These are phyloP conservation scores for Pseudogymnoascus destructans DNA, from an alignment of 2,329 filamentous ascomycete genomes.

Conservation along the genomic window DNA sequence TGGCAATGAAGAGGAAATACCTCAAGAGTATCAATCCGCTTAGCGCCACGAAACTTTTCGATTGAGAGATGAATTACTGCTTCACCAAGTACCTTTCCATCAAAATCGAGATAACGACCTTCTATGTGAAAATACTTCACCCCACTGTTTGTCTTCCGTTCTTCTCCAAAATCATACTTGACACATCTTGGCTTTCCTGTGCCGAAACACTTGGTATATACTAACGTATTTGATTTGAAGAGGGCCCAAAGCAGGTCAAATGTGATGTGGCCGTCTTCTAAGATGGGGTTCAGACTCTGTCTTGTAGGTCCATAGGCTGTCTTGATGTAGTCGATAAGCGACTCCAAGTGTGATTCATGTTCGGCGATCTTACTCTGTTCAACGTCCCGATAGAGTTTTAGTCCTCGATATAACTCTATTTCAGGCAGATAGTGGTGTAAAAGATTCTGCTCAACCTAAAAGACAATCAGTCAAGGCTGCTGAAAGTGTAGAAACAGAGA, in stretches of 20 bases:
- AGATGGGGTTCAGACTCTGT: not conserved
- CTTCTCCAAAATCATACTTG: constrained; percentile 10
- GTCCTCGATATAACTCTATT: constrained; percentile 10
- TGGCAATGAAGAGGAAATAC: constrained; percentile 26
- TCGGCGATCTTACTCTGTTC: not conserved
- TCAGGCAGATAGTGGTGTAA: constrained; percentile 14
- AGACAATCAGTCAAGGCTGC: constrained; percentile 8
- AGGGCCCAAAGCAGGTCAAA: constrained; percentile 11
- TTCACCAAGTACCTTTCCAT: constrained; percentile 22
- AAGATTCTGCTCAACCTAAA: constrained; percentile 14
- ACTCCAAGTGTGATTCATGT: constrained; percentile 15
- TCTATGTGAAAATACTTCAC: constrained; percentile 12
- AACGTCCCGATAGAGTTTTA: not conserved
- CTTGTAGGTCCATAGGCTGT: not conserved
- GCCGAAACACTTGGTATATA: constrained; percentile 8
- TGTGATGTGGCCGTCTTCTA: constrained; percentile 8
- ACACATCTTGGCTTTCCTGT: constrained; percentile 10
- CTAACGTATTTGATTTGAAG: constrained; percentile 9
- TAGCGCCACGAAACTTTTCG: constrained; percentile 14
- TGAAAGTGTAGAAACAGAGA: not conserved
- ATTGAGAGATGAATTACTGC: constrained; percentile 18
- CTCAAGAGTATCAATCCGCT: constrained; percentile 21
- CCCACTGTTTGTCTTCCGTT: constrained; percentile 1
- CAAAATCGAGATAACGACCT: constrained; percentile 23
- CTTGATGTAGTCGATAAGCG: constrained; percentile 7